Evolutionary conservation across 495 filamentous ascomycete genomes (phyloP).

Genomic region (Penicillium manginii): DNA sequence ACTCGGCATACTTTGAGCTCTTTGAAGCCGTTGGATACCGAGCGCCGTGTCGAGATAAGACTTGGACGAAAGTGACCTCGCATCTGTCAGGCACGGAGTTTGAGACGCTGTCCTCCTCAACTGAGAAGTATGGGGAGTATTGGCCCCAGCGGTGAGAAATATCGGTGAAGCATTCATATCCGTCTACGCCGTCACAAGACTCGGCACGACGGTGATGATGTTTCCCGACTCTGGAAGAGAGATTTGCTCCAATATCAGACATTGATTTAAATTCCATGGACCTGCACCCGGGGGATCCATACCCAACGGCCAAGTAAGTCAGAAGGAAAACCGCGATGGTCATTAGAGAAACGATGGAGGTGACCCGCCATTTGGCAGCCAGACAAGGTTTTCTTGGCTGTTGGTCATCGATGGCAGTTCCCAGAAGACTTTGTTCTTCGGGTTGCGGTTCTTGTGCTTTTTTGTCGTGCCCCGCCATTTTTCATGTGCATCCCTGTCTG

Average conservation of each 20-base stretch:
- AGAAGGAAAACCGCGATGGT: background rate
- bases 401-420: background rate
- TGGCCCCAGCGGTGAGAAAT: constrained; percentile 81
- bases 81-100: constrained; percentile 62
- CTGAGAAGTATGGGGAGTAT: constrained; percentile 80
- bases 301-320: constrained; percentile 16
- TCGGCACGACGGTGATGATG: background rate
- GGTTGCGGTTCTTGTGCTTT: background rate
- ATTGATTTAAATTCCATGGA: background rate
- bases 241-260: constrained; percentile 15
- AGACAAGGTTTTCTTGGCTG: background rate
- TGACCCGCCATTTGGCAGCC: constrained; percentile 7
- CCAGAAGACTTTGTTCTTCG: constrained; percentile 16
- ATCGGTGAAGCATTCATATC: constrained; percentile 63
- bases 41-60: constrained; percentile 84
- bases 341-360: constrained; percentile 9
- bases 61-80: constrained; percentile 73
- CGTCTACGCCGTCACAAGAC: constrained; percentile 61
- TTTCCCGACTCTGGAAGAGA: constrained; percentile 8
- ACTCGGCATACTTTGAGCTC: constrained; percentile 54
- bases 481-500: background rate
- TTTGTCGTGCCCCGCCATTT: constrained; percentile 10
- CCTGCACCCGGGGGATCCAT: constrained; percentile 11
- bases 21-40: constrained; percentile 73
- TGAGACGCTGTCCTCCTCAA: constrained; percentile 56